Evolutionary conservation across 177 flowering plant genomes (phyloP).

Genomic region (Vitis hybrid): DNA sequence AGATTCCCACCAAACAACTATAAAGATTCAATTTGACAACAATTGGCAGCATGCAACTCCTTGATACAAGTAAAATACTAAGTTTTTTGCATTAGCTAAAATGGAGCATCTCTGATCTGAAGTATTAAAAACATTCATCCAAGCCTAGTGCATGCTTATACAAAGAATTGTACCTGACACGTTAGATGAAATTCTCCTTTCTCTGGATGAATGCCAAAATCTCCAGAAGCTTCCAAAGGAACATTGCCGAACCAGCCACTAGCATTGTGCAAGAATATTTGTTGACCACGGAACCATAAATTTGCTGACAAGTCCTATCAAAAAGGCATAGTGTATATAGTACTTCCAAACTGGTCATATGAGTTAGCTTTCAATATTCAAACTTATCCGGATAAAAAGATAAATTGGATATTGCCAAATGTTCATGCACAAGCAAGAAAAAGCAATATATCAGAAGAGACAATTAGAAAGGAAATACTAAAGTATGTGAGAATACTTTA

Average conservation of each 20-base stretch:
- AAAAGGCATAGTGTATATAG: neutral
- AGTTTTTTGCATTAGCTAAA: neutral
- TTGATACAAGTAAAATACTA: neutral
- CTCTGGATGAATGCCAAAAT: conserved; percentile 93
- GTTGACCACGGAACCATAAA: conserved; percentile 88
- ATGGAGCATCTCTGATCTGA: neutral
- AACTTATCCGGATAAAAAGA: neutral
- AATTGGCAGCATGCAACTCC: neutral
- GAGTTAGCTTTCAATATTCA: neutral
- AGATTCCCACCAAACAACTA: too few species aligned
- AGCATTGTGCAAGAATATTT: conserved; percentile 82
- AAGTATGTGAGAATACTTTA: too few species aligned
- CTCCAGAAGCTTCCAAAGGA: conserved; percentile 97
- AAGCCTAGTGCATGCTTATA: neutral
- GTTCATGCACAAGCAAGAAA: neutral
- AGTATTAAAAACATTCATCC: neutral
- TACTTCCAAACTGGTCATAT: neutral
- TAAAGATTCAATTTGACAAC: too few species aligned
- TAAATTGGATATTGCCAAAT: neutral
- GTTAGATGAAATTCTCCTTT: conserved; percentile 96
- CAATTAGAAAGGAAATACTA: too few species aligned
- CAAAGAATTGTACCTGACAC: conserved; percentile 69
- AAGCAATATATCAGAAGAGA: neutral
- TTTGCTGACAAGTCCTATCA: conserved; percentile 63
- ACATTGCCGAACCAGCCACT: conserved; percentile 94